Conservation (phyloP, 2,329 filamentous ascomycete genomes). For the Aspergillus tanneri region DNA sequence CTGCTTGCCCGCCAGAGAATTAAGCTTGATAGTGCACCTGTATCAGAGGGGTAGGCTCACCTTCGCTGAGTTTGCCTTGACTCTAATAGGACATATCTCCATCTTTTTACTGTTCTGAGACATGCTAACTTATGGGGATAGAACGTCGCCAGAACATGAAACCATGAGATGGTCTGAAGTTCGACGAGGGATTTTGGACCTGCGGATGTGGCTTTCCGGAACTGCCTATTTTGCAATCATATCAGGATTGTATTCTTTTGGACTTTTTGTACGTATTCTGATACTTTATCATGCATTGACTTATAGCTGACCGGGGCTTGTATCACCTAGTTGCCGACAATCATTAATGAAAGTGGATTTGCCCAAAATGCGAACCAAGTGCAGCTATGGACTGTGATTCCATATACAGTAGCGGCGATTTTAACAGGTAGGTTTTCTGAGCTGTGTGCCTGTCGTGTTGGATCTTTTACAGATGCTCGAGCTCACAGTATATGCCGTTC, state of each 20-base stretch:
- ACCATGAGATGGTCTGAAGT: conserved; percentile 63
- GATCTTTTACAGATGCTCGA: background rate
- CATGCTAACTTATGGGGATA: conserved; percentile 2
- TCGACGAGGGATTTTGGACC: conserved; percentile 57
- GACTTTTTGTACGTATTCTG: conserved; percentile 55
- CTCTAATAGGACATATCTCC: background rate
- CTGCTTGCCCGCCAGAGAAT: conserved; percentile 51
- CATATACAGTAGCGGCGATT: conserved; percentile 60
- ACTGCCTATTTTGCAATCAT: conserved; percentile 60
- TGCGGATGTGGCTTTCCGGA: conserved; percentile 64
- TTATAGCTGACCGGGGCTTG: background rate
- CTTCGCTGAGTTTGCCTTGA: background rate
- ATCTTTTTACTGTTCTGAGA: background rate
- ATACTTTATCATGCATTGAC: background rate
- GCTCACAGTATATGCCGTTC: background rate
- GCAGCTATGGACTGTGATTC: conserved; percentile 64
- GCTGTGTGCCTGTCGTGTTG: background rate
- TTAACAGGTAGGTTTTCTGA: conserved; percentile 48
- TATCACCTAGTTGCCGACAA: conserved; percentile 56
- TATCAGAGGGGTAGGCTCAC: conserved; percentile 25
- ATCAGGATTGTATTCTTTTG: conserved; percentile 62
- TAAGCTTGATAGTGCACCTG: conserved; percentile 36
- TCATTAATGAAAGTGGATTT: conserved; percentile 58
- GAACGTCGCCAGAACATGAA: conserved; percentile 39
- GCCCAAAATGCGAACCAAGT: conserved; percentile 57